Conservation (phyloP, 2,329 filamentous ascomycete species). For the Cercospora sesami region DNA sequence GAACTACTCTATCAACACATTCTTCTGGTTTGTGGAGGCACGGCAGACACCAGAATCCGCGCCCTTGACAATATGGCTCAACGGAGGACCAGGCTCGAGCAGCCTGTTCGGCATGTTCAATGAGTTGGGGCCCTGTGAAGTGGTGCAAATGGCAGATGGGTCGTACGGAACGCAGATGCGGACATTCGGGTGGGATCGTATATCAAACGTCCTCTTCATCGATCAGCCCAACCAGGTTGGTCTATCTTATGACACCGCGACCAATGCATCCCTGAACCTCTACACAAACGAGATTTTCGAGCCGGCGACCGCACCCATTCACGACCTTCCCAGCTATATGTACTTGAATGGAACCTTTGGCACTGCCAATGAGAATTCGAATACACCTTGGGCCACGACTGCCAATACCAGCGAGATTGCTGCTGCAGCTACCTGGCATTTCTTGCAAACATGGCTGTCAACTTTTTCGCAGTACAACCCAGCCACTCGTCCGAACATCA, state of each 20-base stretch:
- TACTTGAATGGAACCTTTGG: constrained; percentile 65
- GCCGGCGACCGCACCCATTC: constrained; percentile 37
- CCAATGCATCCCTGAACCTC: constrained; percentile 60
- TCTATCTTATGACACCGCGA: constrained; percentile 65
- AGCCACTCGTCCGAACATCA: constrained; percentile 53
- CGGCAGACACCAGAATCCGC: constrained; percentile 49
- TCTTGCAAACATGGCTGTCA: constrained; percentile 60
- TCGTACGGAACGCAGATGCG: constrained; percentile 48
- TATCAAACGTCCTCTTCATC: constrained; percentile 60
- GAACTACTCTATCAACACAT: constrained; percentile 61
- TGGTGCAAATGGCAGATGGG: constrained; percentile 46
- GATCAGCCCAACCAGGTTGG: constrained; percentile 68
- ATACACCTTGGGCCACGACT: constrained; percentile 27
- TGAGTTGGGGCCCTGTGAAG: constrained; percentile 55
- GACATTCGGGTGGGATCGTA: constrained; percentile 66
- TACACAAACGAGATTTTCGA: constrained; percentile 45
- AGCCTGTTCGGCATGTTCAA: constrained; percentile 65
- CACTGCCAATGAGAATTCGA: constrained; percentile 47
- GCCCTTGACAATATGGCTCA: constrained; percentile 65
- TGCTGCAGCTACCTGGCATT: constrained; percentile 60
- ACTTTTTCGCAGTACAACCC: constrained; percentile 44
- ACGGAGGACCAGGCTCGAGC: constrained; percentile 66
- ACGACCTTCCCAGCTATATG: constrained; percentile 39
- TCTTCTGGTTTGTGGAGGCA: constrained; percentile 65
- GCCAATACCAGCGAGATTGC: constrained; percentile 42